Conservation (phyloP, 2,329 filamentous ascomycete species). For the Fonsecaea nubica region DNA sequence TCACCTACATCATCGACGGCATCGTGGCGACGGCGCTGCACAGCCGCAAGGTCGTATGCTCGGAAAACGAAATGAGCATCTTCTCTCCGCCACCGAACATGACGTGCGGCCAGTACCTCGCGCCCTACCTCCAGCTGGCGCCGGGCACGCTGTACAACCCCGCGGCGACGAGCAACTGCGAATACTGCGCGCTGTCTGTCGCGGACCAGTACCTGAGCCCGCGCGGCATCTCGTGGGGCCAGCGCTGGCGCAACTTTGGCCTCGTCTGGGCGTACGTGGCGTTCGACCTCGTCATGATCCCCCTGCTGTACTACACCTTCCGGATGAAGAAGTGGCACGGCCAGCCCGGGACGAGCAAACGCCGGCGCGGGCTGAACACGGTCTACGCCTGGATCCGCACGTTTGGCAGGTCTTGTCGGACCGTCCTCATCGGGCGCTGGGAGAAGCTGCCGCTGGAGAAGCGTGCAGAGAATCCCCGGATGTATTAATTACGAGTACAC, state of each 20-base stretch:
- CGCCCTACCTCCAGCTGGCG: conserved; percentile 52
- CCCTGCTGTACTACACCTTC: conserved; percentile 68
- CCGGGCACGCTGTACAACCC: conserved; percentile 62
- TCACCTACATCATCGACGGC: conserved; percentile 77
- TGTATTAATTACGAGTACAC: not conserved
- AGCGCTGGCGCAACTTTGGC: conserved; percentile 72
- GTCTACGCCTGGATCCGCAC: conserved; percentile 4
- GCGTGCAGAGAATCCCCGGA: conserved; percentile 12
- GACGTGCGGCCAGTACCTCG: conserved; percentile 68
- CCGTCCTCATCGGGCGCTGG: not conserved
- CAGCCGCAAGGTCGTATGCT: conserved; percentile 1
- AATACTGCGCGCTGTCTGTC: conserved; percentile 55
- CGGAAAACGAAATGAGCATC: not conserved
- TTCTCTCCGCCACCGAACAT: conserved; percentile 57
- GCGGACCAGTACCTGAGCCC: conserved; percentile 57
- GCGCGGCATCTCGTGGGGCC: conserved; percentile 51
- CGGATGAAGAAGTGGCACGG: conserved; percentile 55
- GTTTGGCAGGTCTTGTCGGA: conserved; percentile 2
- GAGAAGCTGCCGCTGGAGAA: conserved; percentile 15
- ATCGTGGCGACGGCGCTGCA: conserved; percentile 70
- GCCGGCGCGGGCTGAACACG: not conserved
- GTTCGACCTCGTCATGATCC: conserved; percentile 67
- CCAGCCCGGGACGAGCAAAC: not conserved
- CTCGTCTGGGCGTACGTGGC: conserved; percentile 70
- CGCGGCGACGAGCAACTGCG: conserved; percentile 58